phyloP scores from a whole-genome alignment of 768 basidiomycete genomes.

The Albatrellus ellisii region DNA sequence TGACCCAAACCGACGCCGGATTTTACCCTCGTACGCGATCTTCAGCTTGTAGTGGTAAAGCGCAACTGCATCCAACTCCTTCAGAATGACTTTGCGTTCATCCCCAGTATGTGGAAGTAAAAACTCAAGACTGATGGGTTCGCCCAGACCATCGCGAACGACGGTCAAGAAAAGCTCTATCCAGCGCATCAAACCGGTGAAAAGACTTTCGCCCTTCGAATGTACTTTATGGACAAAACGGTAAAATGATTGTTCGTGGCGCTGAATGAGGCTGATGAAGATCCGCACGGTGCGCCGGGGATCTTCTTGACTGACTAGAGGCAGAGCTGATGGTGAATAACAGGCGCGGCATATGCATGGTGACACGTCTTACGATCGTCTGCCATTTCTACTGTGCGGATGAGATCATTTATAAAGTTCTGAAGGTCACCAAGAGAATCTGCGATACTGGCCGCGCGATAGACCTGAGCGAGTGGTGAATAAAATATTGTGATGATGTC shows the following conservation, averaged over 20 bases:
- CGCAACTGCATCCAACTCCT: slow-evolving; percentile 82
- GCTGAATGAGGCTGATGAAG: slow-evolving; percentile 85
- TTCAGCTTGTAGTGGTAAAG: slow-evolving; percentile 93
- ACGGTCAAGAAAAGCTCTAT: slow-evolving; percentile 89
- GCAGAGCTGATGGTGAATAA: neutral
- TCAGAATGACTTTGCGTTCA: slow-evolving; percentile 64
- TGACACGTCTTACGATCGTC: slow-evolving; percentile 64
- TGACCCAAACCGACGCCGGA: slow-evolving; percentile 73
- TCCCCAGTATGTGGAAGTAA: slow-evolving; percentile 72
- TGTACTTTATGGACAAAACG: slow-evolving; percentile 97
- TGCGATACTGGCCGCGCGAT: slow-evolving; percentile 92
- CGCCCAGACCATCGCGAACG: slow-evolving; percentile 78
- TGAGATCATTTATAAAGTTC: slow-evolving; percentile 89
- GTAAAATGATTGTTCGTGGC: slow-evolving; percentile 95
- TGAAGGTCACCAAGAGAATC: slow-evolving; percentile 89
- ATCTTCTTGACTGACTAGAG: slow-evolving; percentile 67
- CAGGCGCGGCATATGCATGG: neutral
- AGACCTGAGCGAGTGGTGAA: slow-evolving; percentile 90
- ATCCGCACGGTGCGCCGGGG: slow-evolving; percentile 79
- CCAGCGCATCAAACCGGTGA: slow-evolving; percentile 93
- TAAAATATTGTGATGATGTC: slow-evolving; percentile 99
- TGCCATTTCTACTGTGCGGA: slow-evolving; percentile 82
- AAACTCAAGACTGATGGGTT: slow-evolving; percentile 69
- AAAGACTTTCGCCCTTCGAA: slow-evolving; percentile 88
- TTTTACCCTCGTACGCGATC: slow-evolving; percentile 81